Evolutionary conservation across 169 alveolate species (phyloP), one percentile per base, ranked within the genome.

Genomic region (Cryptosporidium sp.): DNA sequence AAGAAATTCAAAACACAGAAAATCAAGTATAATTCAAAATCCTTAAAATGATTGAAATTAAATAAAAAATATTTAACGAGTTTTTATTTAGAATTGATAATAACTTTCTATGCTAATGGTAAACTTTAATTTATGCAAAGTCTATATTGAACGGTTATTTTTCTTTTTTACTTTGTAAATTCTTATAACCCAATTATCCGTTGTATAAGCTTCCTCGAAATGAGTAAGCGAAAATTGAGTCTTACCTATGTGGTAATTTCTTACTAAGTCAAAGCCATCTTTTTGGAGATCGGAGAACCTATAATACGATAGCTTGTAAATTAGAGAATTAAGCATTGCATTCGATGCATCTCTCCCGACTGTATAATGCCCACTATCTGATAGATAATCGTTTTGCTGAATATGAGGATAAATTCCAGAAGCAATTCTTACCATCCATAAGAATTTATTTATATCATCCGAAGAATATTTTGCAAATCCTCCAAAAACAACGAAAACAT

Each of bases 361-460:
- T 43, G 98, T 93, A 92, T 97, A 97, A 29, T 80, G 75, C 41
- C 89, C 89, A 37, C 29, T 62, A 21, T 80, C 84, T 14, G 85
- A 69, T 9, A 92, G 91, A 87, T 93, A 96, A 74, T 95, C 95
- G 55, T 93, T 94, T 84, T 96, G 97, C 85, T 95, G 94, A 33
- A 96, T 92, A 45, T 95, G 96, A 0, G 99, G 99, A 94, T 93
- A 96, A 23, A 96, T 97, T 26, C 99, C 99, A 16, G 97, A 95
- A 2, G 99, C 99, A 55, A 98, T 98, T 85, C 99, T 96, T 43
- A 97, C 94, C 96, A 98, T 97, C 99, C 99, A 98, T 29, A 97
- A 91, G 94, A 98, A 97, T 93, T 98, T 98, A 89, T 97, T 97
- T 29, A 98, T 93, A 91, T 98, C 99, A 93, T 98, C 99, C 70